These are phyloP conservation scores for Carex myosuroides DNA, from an alignment of 176 grass and related monocot genomes.

Conservation along the genomic window DNA sequence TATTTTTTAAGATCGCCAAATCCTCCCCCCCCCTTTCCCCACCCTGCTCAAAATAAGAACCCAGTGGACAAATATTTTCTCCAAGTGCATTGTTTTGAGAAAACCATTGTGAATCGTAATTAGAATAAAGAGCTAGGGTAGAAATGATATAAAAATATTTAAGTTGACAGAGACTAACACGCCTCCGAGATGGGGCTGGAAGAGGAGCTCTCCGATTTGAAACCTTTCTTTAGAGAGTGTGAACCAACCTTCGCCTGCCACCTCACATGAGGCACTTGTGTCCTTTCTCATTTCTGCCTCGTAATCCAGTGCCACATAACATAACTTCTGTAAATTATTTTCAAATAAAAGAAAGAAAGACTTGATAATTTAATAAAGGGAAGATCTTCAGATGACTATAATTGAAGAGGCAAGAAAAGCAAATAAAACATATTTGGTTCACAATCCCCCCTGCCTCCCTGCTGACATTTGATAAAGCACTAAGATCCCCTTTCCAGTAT, in stretches of 20 bases:
- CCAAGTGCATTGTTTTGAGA: background rate
- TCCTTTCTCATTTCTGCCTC: slow-evolving; percentile 69
- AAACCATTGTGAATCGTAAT: background rate
- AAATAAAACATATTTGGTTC: background rate
- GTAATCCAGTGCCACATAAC: slow-evolving; percentile 75
- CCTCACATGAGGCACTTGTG: slow-evolving; percentile 58
- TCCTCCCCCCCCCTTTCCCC: too few relatives aligned
- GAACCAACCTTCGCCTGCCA: slow-evolving; percentile 77
- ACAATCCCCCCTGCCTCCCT: background rate
- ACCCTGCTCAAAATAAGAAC: too few relatives aligned
- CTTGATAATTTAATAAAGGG: background rate
- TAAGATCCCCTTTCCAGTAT: too few relatives aligned
- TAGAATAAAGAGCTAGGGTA: background rate
- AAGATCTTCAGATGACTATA: background rate
- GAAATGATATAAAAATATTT: slow-evolving; percentile 4
- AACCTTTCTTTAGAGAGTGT: slow-evolving; percentile 78
- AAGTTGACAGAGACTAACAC: slow-evolving; percentile 38
- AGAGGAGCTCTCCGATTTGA: slow-evolving; percentile 71
- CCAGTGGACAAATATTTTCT: background rate
- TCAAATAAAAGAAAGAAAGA: slow-evolving; percentile 13
- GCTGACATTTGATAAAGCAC: background rate
- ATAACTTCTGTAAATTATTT: slow-evolving; percentile 64
- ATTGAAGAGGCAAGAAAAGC: background rate
- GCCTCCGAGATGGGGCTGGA: slow-evolving; percentile 75
- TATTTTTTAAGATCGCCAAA: too few relatives aligned